Evolutionary conservation across 2,329 filamentous ascomycete genomes (phyloP).

Genomic region (Ramularia endophylla): DNA sequence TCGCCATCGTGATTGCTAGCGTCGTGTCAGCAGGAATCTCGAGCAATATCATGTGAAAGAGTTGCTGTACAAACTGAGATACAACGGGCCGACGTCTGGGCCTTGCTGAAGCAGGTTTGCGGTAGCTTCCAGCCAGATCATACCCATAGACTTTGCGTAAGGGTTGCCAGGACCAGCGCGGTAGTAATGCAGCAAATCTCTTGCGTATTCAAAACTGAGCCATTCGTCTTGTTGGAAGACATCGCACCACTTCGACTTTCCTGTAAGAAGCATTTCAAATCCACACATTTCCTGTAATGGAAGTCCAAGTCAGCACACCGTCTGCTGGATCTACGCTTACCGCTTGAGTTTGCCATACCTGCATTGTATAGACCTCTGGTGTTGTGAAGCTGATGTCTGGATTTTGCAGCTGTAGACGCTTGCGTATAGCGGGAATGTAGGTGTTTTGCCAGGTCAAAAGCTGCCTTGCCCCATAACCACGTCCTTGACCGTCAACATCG

Average conservation of each 20-base stretch:
- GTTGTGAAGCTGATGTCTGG: constrained; percentile 39
- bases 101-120: constrained; percentile 40
- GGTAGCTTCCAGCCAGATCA: constrained; percentile 54
- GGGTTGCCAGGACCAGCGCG: constrained; percentile 52
- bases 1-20: constrained; percentile 52
- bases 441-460: constrained; percentile 42
- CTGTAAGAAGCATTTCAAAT: constrained; percentile 51
- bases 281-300: constrained; percentile 58
- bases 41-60: constrained; percentile 29
- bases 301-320: too few species aligned
- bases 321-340: too few species aligned
- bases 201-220: constrained; percentile 52
- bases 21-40: not conserved
- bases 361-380: constrained; percentile 52
- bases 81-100: constrained; percentile 43
- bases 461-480: constrained; percentile 46
- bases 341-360: too few species aligned
- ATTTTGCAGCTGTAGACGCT: constrained; percentile 40
- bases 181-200: constrained; percentile 55
- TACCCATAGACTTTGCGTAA: constrained; percentile 51
- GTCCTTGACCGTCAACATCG: constrained; percentile 37
- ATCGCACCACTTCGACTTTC: constrained; percentile 51
- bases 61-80: constrained; percentile 58
- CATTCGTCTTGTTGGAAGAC: constrained; percentile 52
- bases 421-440: constrained; percentile 44